Evolutionary conservation across 768 basidiomycete species (phyloP).

Genomic region (Podaxis sp.): DNA sequence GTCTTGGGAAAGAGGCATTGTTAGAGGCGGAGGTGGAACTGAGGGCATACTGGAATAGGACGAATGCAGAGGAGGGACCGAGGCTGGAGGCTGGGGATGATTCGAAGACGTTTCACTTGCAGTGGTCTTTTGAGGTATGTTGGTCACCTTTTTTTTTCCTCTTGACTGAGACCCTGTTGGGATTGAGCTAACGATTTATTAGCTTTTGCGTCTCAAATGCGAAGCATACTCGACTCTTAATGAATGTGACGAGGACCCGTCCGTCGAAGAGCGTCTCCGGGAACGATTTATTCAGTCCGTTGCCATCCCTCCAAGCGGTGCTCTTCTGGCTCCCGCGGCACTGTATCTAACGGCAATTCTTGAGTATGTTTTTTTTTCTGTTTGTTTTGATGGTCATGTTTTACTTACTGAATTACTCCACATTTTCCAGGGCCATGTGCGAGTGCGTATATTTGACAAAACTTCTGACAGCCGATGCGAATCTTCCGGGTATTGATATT

Average conservation of each 20-base stretch:
- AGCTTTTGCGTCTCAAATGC: constrained; percentile 83
- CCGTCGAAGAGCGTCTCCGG: constrained; percentile 58
- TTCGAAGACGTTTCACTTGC: constrained; percentile 60
- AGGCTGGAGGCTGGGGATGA: constrained; percentile 44
- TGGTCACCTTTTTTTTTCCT: constrained; percentile 15
- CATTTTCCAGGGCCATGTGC: constrained; percentile 68
- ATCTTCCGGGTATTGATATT: constrained; percentile 7
- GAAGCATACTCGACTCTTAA: constrained; percentile 86
- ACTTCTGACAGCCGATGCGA: not conserved
- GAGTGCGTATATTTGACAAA: constrained; percentile 56
- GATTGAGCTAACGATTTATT: constrained; percentile 16
- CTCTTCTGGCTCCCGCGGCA: constrained; percentile 75
- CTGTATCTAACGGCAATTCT: constrained; percentile 90
- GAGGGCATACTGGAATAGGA: constrained; percentile 85
- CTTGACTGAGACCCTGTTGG: not conserved
- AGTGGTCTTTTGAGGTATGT: constrained; percentile 74
- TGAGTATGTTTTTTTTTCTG: constrained; percentile 61
- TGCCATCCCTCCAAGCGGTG: constrained; percentile 47
- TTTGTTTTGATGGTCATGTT: constrained; percentile 16
- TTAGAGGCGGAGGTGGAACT: constrained; percentile 93
- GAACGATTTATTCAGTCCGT: constrained; percentile 58
- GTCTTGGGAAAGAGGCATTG: constrained; percentile 87
- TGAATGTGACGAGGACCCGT: constrained; percentile 73
- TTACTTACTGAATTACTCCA: constrained; percentile 25
- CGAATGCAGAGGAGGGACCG: constrained; percentile 32